These are phyloP conservation scores for Rubus parviflorus DNA, from an alignment of 306 rosid genomes.

Conservation along the genomic window DNA sequence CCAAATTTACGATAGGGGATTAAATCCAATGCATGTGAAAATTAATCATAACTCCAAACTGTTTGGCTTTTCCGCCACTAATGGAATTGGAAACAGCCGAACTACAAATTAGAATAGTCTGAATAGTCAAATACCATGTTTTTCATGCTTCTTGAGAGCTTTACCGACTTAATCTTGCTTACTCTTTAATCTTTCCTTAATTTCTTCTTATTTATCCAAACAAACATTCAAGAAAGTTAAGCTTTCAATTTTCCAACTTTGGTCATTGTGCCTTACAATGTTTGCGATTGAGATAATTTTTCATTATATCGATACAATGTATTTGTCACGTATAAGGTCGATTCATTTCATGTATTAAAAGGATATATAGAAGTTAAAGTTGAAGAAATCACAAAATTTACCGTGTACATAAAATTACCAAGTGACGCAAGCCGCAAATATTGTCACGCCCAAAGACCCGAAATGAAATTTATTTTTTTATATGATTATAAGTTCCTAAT, in stretches of 20 bases:
- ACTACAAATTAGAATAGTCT: neutral
- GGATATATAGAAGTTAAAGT: too few relatives aligned
- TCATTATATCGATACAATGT: too few relatives aligned
- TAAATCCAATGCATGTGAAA: neutral
- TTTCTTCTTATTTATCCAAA: neutral
- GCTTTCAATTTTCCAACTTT: neutral
- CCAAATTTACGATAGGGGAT: neutral
- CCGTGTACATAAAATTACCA: too few relatives aligned
- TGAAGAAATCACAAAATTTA: too few relatives aligned
- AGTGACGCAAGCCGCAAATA: too few relatives aligned
- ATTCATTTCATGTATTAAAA: too few relatives aligned
- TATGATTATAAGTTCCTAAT: too few relatives aligned
- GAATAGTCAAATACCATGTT: slow-evolving; percentile 15
- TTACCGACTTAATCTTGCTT: neutral
- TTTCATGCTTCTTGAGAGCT: neutral
- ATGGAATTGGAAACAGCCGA: slow-evolving; percentile 17
- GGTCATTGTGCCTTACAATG: neutral
- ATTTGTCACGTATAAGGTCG: too few relatives aligned
- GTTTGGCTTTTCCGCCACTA: slow-evolving; percentile 35
- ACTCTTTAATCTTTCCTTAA: neutral
- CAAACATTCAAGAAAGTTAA: neutral
- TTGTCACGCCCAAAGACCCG: too few relatives aligned
- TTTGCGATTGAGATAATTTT: too few relatives aligned
- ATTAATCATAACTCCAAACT: neutral
- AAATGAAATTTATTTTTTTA: too few relatives aligned